These are phyloP conservation scores for Thermothelomyces thermophilus DNA, from an alignment of 2,329 filamentous ascomycete species.

Conservation along the genomic window DNA sequence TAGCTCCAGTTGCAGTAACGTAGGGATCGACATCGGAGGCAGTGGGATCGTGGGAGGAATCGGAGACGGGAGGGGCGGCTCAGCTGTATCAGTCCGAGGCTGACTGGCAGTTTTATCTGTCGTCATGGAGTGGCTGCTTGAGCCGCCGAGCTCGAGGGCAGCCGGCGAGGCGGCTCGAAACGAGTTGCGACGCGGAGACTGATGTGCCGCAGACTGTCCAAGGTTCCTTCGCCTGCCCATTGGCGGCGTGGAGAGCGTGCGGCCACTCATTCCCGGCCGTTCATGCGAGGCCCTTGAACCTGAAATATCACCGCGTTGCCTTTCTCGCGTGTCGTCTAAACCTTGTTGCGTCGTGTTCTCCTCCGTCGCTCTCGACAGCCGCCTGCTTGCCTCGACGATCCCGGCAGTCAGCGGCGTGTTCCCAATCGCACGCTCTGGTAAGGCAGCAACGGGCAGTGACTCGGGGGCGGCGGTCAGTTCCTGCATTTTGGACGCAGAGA, in stretches of 20 bases:
- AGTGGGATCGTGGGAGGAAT: constrained; percentile 52
- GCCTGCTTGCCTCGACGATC: constrained; percentile 30
- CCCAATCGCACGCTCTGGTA: constrained; percentile 32
- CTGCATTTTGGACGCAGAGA: constrained; percentile 54
- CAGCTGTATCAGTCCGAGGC: constrained; percentile 23
- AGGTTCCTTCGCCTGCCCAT: constrained; percentile 34
- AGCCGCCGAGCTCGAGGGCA: constrained; percentile 38
- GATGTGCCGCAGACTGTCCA: constrained; percentile 29
- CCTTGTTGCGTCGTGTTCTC: constrained; percentile 26
- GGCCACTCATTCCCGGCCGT: constrained; percentile 23
- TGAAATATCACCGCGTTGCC: constrained; percentile 17
- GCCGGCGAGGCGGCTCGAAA: constrained; percentile 41
- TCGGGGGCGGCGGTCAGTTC: constrained; percentile 51
- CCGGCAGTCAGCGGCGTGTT: constrained; percentile 35
- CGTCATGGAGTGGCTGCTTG: constrained; percentile 23
- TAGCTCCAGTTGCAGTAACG: constrained; percentile 58
- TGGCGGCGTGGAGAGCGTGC: constrained; percentile 49
- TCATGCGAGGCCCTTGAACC: constrained; percentile 29
- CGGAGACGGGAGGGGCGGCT: constrained; percentile 37
- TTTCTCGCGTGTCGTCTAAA: constrained; percentile 5
- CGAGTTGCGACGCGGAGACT: constrained; percentile 41
- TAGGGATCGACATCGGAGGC: constrained; percentile 60
- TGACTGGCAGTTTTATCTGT: constrained; percentile 17
- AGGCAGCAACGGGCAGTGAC: constrained; percentile 49
- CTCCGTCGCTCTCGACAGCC: constrained; percentile 31